These are phyloP conservation scores for Raddia guianensis DNA, from an alignment of 176 grass and related monocot genomes.

Conservation along the genomic window DNA sequence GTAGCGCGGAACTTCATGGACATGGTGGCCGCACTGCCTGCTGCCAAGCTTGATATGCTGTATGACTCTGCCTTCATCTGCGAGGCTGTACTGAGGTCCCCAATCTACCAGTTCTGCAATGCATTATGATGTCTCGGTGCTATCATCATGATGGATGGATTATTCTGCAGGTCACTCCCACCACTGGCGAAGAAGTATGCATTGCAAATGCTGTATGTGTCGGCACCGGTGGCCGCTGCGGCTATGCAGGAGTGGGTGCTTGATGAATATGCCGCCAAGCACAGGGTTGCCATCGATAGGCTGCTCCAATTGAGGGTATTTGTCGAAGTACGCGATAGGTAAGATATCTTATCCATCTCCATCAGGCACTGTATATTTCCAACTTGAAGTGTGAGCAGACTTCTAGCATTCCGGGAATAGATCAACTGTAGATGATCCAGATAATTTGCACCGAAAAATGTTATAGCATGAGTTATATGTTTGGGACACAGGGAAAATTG, in stretches of 20 bases:
- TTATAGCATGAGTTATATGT: neutral
- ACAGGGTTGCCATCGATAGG: slow-evolving; percentile 80
- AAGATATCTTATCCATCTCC: slow-evolving; percentile 26
- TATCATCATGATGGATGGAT: neutral
- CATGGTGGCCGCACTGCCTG: slow-evolving; percentile 87
- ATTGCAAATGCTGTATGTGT: slow-evolving; percentile 80
- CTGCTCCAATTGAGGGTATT: slow-evolving; percentile 88
- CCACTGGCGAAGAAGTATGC: slow-evolving; percentile 87
- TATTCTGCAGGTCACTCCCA: slow-evolving; percentile 61
- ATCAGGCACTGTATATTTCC: neutral
- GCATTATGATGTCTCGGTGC: neutral
- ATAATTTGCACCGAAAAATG: slow-evolving; percentile 6
- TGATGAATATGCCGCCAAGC: slow-evolving; percentile 66
- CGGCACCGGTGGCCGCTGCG: slow-evolving; percentile 45
- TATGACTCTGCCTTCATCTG: slow-evolving; percentile 92
- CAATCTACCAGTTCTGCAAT: neutral
- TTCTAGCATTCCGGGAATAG: neutral
- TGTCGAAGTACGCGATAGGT: slow-evolving; percentile 76
- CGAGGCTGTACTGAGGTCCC: slow-evolving; percentile 83
- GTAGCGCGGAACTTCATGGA: slow-evolving; percentile 96
- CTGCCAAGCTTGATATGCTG: slow-evolving; percentile 75
- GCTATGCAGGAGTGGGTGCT: slow-evolving; percentile 92
- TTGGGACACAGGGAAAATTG: neutral
- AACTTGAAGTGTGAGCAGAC: neutral
- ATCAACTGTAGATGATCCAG: neutral